phyloP scores from a whole-genome alignment of 768 basidiomycete species.

The Kwoniella dejecticola region DNA sequence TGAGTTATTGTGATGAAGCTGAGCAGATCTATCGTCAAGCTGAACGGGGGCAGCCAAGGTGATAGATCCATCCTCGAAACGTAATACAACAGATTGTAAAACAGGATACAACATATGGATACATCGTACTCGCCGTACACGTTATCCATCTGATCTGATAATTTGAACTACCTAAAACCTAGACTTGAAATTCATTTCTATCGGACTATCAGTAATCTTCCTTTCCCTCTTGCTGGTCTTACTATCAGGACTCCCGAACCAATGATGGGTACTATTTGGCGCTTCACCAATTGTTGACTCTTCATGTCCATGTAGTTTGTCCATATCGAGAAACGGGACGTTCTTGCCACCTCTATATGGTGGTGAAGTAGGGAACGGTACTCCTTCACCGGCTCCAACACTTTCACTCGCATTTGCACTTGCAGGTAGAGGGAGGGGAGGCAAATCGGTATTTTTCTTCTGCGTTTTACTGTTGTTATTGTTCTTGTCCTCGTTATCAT shows the following conservation, averaged over 20 bases:
- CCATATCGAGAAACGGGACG: slow-evolving; percentile 4
- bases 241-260: slow-evolving; percentile 12
- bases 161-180: no score
- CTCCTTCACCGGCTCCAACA: no score
- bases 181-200: slow-evolving; percentile 36
- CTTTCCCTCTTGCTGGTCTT: slow-evolving; percentile 10
- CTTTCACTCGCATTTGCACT: no score
- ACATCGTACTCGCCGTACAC: no score
- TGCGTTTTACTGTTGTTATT: neutral
- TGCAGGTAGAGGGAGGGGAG: neutral
- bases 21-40: no score
- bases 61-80: no score
- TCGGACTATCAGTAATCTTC: slow-evolving; percentile 26
- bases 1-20: no score
- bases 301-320: neutral
- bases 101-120: no score
- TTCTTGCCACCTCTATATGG: slow-evolving; percentile 3
- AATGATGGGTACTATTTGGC: neutral
- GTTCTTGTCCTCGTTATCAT: neutral
- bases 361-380: neutral
- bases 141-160: no score
- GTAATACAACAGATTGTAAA: no score
- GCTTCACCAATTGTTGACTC: neutral
- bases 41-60: no score
- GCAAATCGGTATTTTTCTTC: slow-evolving; percentile 1